Percentiles rank a stretch among this genome's conserved stretches.
These are phyloP conservation scores for Leptodermis oblonga DNA, from an alignment of 257 asterid genomes.

Conservation along the genomic window DNA sequence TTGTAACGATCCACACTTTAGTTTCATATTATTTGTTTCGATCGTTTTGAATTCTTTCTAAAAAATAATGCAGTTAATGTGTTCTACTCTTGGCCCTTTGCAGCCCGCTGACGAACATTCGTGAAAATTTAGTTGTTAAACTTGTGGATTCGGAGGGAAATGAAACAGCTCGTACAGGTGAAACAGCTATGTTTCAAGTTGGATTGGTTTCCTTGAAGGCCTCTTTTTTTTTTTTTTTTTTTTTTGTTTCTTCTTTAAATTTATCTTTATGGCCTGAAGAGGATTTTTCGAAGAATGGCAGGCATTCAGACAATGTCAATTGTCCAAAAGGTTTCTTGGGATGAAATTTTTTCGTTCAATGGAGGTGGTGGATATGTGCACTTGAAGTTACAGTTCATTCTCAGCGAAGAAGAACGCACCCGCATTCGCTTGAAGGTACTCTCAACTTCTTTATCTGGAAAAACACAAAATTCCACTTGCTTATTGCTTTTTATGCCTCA, in stretches of 20 bases:
- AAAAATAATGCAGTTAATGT: background rate
- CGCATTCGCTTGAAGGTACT: slow-evolving; percentile 72
- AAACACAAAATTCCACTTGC: background rate
- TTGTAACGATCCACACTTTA: slow-evolving; percentile 49
- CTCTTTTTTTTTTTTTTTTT: background rate
- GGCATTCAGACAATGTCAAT: slow-evolving; percentile 63
- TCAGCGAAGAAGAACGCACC: slow-evolving; percentile 65
- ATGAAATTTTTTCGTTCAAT: slow-evolving; percentile 59
- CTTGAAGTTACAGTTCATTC: slow-evolving; percentile 68
- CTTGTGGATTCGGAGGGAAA: slow-evolving; percentile 75
- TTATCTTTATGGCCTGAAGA: background rate
- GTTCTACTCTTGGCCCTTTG: slow-evolving; percentile 19
- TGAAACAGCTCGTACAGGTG: slow-evolving; percentile 69
- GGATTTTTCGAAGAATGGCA: slow-evolving; percentile 22
- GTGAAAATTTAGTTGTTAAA: slow-evolving; percentile 61
- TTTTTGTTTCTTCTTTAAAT: too few species aligned
- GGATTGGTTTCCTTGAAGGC: background rate
- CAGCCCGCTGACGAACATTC: slow-evolving; percentile 78
- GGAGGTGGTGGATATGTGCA: slow-evolving; percentile 77
- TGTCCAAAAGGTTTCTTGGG: slow-evolving; percentile 89
- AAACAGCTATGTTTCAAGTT: background rate
- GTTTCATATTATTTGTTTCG: slow-evolving; percentile 6
- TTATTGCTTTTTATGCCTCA: background rate
- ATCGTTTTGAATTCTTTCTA: background rate
- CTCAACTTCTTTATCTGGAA: background rate